A percentile compares a stretch with the other conserved stretches of the same genome.
Evolutionary conservation across 2,329 filamentous ascomycete species (phyloP).

Genomic region (Pyricularia pennisetigena): DNA sequence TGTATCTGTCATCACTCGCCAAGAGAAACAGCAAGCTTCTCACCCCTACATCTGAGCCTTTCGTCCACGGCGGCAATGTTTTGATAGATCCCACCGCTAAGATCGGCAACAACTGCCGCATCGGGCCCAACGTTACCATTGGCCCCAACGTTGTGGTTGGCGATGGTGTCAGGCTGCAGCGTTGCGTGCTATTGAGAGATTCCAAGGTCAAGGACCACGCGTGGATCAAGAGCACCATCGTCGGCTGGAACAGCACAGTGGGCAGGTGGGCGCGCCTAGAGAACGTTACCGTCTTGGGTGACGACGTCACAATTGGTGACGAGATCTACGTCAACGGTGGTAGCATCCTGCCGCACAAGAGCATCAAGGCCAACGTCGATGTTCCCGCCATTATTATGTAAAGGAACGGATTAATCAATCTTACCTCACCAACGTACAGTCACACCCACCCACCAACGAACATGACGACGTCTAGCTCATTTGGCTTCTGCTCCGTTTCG

Average conservation of each 20-base stretch:
- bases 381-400: conserved; percentile 61
- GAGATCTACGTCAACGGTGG: conserved; percentile 98
- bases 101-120: conserved; percentile 97
- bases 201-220: conserved; percentile 98
- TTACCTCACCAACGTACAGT: neutral
- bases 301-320: conserved; percentile 95
- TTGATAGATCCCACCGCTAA: conserved; percentile 89
- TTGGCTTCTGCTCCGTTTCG: neutral
- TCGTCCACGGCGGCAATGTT: conserved; percentile 88
- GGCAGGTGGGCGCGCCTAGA: conserved; percentile 93
- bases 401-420: conserved; percentile 10
- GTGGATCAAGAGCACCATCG: conserved; percentile 97
- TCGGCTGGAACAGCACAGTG: conserved; percentile 95
- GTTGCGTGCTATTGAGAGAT: conserved; percentile 79
- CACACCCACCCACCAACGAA: neutral
- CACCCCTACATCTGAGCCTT: conserved; percentile 62
- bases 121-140: conserved; percentile 94
- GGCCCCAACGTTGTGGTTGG: conserved; percentile 87
- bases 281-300: conserved; percentile 95
- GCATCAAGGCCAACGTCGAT: conserved; percentile 97
- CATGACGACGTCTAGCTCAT: neutral
- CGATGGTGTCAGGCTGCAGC: conserved; percentile 87
- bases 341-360: conserved; percentile 93
- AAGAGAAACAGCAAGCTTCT: conserved; percentile 86
- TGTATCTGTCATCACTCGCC: conserved; percentile 86